Conservation (phyloP, 768 basidiomycete species). For the Leucogyrophana mollusca region DNA sequence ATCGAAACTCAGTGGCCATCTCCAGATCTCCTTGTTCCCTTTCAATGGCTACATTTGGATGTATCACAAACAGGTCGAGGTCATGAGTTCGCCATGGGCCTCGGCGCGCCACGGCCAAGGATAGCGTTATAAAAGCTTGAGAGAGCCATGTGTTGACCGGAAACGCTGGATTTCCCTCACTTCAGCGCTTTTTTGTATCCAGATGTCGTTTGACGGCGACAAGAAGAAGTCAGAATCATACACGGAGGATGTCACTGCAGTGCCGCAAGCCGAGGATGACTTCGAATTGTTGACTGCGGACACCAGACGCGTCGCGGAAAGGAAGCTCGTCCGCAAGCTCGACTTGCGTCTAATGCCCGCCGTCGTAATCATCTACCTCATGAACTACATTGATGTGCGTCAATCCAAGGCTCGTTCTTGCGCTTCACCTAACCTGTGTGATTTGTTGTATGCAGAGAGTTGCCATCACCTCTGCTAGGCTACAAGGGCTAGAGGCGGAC, state of each 20-base stretch:
- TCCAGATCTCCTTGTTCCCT: too few species aligned
- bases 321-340: conserved; percentile 22
- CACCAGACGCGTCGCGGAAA: conserved; percentile 17
- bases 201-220: conserved; percentile 7
- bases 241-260: conserved; percentile 5
- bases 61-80: background rate
- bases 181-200: background rate
- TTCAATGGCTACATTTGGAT: too few species aligned
- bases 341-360: conserved; percentile 28
- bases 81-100: conserved; percentile 1
- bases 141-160: too few species aligned
- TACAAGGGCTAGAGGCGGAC: conserved; percentile 40
- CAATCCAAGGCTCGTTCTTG: background rate
- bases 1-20: too few species aligned
- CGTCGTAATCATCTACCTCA: conserved; percentile 18
- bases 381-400: conserved; percentile 27
- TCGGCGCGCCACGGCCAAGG: background rate
- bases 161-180: too few species aligned
- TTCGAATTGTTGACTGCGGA: conserved; percentile 9
- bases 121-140: conserved; percentile 1
- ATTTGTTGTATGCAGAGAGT: conserved; percentile 27
- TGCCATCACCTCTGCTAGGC: conserved; percentile 35
- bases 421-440: background rate
- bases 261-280: conserved; percentile 6
- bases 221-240: conserved; percentile 10